phyloP scores from a whole-genome alignment of 2,329 filamentous ascomycete species.

The Arthrinium phaeospermum region DNA sequence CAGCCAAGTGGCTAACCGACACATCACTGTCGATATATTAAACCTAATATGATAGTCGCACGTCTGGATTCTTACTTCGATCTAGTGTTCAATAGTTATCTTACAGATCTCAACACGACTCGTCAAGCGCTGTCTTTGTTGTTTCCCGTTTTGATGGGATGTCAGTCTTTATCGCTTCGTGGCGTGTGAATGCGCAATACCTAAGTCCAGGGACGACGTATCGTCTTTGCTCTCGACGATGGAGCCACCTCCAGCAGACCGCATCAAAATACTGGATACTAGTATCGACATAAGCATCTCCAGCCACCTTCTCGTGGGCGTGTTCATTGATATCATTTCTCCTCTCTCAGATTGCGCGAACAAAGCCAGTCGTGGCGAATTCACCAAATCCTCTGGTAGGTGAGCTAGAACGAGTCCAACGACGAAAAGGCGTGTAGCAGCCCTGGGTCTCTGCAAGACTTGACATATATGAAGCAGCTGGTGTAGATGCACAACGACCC shows the following conservation, averaged over 20 bases:
- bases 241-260: no score
- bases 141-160: neutral
- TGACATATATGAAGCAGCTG: neutral
- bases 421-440: neutral
- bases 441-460: no score
- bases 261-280: no score
- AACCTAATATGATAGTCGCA: neutral
- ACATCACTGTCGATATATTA: neutral
- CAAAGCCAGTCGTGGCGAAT: neutral
- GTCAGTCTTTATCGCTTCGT: neutral
- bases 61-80: neutral
- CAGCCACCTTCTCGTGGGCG: no score
- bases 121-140: neutral
- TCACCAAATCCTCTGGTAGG: no score
- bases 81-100: neutral
- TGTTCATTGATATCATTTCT: no score
- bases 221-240: no score
- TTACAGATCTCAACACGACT: neutral
- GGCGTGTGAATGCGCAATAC: neutral
- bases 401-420: no score
- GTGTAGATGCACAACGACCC: no score
- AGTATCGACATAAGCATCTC: no score
- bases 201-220: no score
- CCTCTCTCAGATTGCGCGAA: no score
- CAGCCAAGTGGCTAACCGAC: neutral